A percentile compares a stretch with the other conserved stretches of the same genome.
phyloP scores from a whole-genome alignment of 352 stramenopile genomes.

The Globisporangium rhizosaccharum region DNA sequence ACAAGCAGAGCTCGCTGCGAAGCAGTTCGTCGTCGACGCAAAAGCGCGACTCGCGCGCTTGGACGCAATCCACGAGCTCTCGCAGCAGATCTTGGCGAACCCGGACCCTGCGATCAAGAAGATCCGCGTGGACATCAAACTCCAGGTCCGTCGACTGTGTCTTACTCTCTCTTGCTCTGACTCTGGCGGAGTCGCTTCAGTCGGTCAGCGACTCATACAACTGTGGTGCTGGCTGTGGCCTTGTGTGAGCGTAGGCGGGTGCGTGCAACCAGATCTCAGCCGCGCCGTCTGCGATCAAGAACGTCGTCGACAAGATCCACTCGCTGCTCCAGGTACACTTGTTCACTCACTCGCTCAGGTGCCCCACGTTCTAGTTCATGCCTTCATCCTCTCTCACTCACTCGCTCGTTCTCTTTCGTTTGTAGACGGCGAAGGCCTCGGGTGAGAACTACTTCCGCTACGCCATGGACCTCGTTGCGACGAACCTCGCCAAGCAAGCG shows the following conservation, averaged over 20 bases:
- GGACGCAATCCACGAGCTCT: conserved; percentile 41
- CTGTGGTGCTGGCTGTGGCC: background rate
- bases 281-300: conserved; percentile 52
- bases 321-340: conserved; percentile 42
- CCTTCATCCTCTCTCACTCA: background rate
- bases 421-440: conserved; percentile 41
- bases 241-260: conserved; percentile 31
- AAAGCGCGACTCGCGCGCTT: conserved; percentile 38
- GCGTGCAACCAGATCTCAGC: conserved; percentile 81
- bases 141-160: conserved; percentile 28
- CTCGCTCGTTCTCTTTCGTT: background rate
- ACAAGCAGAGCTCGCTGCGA: conserved; percentile 25
- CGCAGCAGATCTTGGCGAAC: conserved; percentile 42
- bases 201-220: background rate
- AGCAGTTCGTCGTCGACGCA: conserved; percentile 44
- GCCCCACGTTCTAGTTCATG: background rate
- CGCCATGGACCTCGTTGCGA: conserved; percentile 62
- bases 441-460: conserved; percentile 67
- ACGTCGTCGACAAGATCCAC: conserved; percentile 66
- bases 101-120: conserved; percentile 48
- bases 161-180: background rate
- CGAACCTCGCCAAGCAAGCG: conserved; percentile 65
- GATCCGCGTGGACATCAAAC: conserved; percentile 64
- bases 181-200: background rate
- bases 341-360: background rate